Conservation (phyloP, 2,329 filamentous ascomycete species). For the Claviceps sp. region DNA sequence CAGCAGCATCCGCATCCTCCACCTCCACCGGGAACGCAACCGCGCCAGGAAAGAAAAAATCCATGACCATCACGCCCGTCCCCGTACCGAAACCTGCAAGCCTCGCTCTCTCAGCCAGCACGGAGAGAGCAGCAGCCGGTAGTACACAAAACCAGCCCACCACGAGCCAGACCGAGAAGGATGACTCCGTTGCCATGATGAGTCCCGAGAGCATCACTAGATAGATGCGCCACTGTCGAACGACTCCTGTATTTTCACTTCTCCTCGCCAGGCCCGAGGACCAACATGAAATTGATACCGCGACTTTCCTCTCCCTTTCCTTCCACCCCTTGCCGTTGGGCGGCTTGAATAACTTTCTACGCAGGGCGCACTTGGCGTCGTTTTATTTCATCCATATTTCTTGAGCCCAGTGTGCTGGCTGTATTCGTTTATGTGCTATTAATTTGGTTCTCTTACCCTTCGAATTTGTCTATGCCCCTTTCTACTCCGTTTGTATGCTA, state of each 20-base stretch:
- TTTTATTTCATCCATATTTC: too few species aligned
- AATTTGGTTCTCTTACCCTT: too few species aligned
- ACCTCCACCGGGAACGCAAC: constrained; percentile 22
- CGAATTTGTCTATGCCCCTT: too few species aligned
- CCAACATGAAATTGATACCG: neutral
- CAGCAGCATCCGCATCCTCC: constrained; percentile 18
- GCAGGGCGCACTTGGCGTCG: too few species aligned
- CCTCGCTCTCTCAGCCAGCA: constrained; percentile 30
- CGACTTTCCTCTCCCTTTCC: neutral
- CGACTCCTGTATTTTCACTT: too few species aligned
- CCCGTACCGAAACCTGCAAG: constrained; percentile 25
- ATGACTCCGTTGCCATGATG: constrained; percentile 62
- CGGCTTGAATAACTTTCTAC: too few species aligned
- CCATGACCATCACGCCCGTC: constrained; percentile 22
- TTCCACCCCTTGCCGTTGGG: too few species aligned
- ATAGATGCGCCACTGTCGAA: constrained; percentile 8
- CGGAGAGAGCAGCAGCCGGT: constrained; percentile 37
- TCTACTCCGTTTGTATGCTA: too few species aligned
- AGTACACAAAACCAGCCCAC: constrained; percentile 45
- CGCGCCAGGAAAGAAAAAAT: constrained; percentile 40
- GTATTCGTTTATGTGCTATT: too few species aligned
- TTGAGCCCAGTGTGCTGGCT: too few species aligned
- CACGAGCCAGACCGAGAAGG: constrained; percentile 54
- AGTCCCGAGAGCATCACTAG: constrained; percentile 65
- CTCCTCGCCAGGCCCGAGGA: neutral